phyloP scores from a whole-genome alignment of 352 stramenopile genomes.

The Phytopythium boreale region DNA sequence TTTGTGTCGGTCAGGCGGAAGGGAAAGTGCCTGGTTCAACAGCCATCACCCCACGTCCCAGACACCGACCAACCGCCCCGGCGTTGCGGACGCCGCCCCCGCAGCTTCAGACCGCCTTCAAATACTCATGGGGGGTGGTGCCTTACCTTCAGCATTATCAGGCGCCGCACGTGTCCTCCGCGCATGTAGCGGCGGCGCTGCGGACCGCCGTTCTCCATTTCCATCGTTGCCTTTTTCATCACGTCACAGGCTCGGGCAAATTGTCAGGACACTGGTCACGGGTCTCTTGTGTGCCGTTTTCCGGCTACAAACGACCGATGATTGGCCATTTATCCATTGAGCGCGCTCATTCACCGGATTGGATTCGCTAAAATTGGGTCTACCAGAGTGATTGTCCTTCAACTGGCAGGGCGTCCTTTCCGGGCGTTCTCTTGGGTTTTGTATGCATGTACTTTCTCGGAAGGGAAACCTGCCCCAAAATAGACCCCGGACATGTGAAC shows the following conservation, averaged over 20 bases:
- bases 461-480: not conserved
- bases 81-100: no score
- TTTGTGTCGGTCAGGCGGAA: not conserved
- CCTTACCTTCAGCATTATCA: no score
- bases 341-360: not conserved
- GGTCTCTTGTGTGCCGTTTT: no score
- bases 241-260: no score
- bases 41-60: not conserved
- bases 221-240: no score
- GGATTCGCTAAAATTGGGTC: not conserved
- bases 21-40: not conserved
- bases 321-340: not conserved
- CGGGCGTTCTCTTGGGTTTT: not conserved
- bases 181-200: no score
- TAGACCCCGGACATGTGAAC: not conserved
- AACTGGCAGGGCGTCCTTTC: conserved; percentile 4
- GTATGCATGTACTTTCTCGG: not conserved
- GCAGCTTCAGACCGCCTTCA: no score
- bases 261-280: no score
- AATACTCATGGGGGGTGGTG: no score
- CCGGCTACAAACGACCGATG: not conserved
- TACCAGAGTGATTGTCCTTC: conserved; percentile 4
- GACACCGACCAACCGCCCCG: not conserved
- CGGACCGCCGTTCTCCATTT: no score
- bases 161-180: no score